Conservation (phyloP, 768 basidiomycete genomes). For the Podaxis rugospora region DNA sequence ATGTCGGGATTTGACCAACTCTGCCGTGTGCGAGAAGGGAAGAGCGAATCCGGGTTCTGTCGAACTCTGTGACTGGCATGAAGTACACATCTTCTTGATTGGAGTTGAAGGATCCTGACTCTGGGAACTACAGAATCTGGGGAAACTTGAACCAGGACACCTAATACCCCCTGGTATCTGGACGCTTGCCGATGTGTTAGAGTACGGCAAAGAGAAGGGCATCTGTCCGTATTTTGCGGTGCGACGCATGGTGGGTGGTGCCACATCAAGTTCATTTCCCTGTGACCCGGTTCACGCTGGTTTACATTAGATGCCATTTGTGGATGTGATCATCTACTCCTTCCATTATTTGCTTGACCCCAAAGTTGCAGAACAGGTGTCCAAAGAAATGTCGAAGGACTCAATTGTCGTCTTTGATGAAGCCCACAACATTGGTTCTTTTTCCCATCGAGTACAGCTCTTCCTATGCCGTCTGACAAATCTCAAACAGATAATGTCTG, state of each 20-base stretch:
- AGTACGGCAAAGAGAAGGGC: conserved; percentile 80
- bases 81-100: conserved; percentile 47
- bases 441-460: not conserved
- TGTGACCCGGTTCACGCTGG: conserved; percentile 8
- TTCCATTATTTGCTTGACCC: conserved; percentile 99
- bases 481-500: conserved; percentile 89
- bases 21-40: conserved; percentile 78
- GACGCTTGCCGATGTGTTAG: conserved; percentile 90
- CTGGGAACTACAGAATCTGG: conserved; percentile 59
- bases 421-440: conserved; percentile 94
- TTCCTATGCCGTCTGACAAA: conserved; percentile 2
- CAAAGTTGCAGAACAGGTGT: conserved; percentile 98
- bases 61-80: conserved; percentile 92
- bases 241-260: conserved; percentile 75
- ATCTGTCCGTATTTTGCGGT: conserved; percentile 96
- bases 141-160: conserved; percentile 74
- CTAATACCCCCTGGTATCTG: conserved; percentile 84
- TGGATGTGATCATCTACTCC: conserved; percentile 96
- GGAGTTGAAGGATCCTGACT: conserved; percentile 9
- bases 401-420: conserved; percentile 99
- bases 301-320: conserved; percentile 78
- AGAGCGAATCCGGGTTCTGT: conserved; percentile 85
- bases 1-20: conserved; percentile 91
- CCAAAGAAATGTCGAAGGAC: conserved; percentile 95
- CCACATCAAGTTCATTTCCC: not conserved